Evolutionary conservation across 495 filamentous ascomycete genomes (phyloP).

Genomic region (Penicillium lagena): DNA sequence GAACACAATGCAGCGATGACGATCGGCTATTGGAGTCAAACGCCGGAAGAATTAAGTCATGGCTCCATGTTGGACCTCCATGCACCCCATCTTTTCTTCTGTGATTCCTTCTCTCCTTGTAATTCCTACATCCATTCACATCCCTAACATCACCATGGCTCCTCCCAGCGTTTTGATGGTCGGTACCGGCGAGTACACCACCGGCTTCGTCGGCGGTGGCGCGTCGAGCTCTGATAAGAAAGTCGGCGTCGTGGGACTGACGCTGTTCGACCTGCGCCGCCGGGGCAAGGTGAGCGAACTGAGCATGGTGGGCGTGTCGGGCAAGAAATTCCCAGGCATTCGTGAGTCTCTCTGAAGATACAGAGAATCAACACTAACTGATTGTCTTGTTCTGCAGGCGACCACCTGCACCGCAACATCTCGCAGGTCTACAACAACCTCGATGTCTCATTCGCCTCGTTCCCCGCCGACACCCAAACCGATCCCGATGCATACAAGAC

Average conservation of each 20-base stretch:
- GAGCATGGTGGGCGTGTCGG: slow-evolving; percentile 85
- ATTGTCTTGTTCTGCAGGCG: slow-evolving; percentile 41
- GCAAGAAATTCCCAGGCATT: slow-evolving; percentile 84
- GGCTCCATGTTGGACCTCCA: no score
- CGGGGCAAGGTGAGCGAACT: slow-evolving; percentile 82
- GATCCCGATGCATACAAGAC: slow-evolving; percentile 84
- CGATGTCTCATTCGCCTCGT: slow-evolving; percentile 76
- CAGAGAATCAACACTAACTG: background rate
- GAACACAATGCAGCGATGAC: slow-evolving; percentile 4
- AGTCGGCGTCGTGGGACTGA: slow-evolving; percentile 85
- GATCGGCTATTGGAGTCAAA: slow-evolving; percentile 27
- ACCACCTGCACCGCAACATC: slow-evolving; percentile 87
- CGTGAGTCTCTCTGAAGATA: slow-evolving; percentile 44
- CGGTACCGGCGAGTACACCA: slow-evolving; percentile 94
- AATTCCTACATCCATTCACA: slow-evolving; percentile 2
- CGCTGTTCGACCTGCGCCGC: slow-evolving; percentile 81
- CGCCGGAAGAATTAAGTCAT: slow-evolving; percentile 16
- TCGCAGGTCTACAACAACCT: slow-evolving; percentile 78
- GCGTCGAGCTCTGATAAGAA: slow-evolving; percentile 85
- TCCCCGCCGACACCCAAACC: slow-evolving; percentile 59
- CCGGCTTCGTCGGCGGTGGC: slow-evolving; percentile 75
- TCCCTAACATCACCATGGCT: slow-evolving; percentile 45
- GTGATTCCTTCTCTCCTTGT: slow-evolving; percentile 7
- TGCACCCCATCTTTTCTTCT: background rate
- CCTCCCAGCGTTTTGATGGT: slow-evolving; percentile 89